Conservation (phyloP, 2,329 filamentous ascomycete species). For the Hypoxylon rubiginosum region DNA sequence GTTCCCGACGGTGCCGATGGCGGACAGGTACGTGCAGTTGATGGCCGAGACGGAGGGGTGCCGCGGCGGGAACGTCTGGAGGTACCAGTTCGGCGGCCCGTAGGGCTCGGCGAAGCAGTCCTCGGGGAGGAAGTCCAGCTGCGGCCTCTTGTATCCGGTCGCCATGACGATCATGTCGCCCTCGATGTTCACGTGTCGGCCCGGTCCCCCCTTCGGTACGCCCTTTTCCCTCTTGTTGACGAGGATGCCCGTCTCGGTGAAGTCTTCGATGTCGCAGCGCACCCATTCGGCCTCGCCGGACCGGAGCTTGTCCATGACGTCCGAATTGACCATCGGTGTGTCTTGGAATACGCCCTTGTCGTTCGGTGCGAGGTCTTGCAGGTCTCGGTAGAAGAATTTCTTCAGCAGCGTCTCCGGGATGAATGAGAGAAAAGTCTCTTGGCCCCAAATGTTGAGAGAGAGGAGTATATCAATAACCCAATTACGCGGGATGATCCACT, state of each 20-base stretch:
- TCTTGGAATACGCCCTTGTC: conserved; percentile 83
- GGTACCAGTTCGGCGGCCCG: conserved; percentile 86
- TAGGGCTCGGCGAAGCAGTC: conserved; percentile 82
- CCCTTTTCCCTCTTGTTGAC: conserved; percentile 81
- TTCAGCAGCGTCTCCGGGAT: conserved; percentile 82
- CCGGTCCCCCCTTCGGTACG: conserved; percentile 82
- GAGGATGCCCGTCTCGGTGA: conserved; percentile 72
- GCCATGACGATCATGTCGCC: conserved; percentile 87
- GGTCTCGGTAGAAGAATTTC: conserved; percentile 85
- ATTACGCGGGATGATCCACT: conserved; percentile 90
- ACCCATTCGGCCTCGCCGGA: conserved; percentile 81
- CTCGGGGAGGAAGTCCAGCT: conserved; percentile 78
- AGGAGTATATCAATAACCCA: conserved; percentile 79
- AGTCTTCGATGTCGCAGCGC: conserved; percentile 80
- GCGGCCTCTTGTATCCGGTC: conserved; percentile 83
- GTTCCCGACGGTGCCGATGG: conserved; percentile 85
- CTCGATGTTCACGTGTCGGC: conserved; percentile 73
- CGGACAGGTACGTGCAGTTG: conserved; percentile 84
- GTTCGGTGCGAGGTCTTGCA: conserved; percentile 78
- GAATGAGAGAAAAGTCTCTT: conserved; percentile 80
- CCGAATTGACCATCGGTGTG: conserved; percentile 89
- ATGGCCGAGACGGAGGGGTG: conserved; percentile 82
- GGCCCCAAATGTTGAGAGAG: conserved; percentile 82
- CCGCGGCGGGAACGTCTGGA: conserved; percentile 84
- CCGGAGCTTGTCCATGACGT: conserved; percentile 82